Evolutionary conservation across 192 early-diverging fungal genomes (phyloP), one percentile per base, ranked within the genome.

Genomic region (Lobosporangium transversale): DNA sequence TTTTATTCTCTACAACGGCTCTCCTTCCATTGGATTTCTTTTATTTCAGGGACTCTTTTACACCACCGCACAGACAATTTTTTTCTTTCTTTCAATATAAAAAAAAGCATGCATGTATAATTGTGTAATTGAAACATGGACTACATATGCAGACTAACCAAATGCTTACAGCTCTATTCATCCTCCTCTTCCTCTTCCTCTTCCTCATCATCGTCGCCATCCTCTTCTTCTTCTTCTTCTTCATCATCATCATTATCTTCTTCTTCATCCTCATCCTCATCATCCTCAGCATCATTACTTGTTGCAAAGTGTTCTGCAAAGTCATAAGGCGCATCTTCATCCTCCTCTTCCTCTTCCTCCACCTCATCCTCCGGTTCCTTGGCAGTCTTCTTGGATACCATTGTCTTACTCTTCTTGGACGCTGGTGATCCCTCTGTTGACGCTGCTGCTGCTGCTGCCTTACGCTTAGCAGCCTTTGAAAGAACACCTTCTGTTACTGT

Each of bases 361-460:
- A 17, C 61, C 43, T 73, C 62, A 18, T 36, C 54, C 31, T 56
- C n/a, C n/a, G n/a, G n/a, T 49, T 65, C 20, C 7, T 42, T 37
- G 23, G 33, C 32, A 43, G 45, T 32, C 58, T 65, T 48, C n/a
- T 31, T 49, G 26, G 53, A 31, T 58, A 36, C 49, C 58, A 53
- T 50, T 30, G 70, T 52, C 54, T 74, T 74, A 32, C 57, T 58
- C 70, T 75, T 75, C 58, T 75, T 65, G 63, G 70, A 36, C 49
- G 62, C 51, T 49, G 51, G 14, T 35, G 68, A 37, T 6, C 15
- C 45, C 9, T 48, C 54, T 6, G 62, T 0, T 27, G 68, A 11
- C 10, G 43, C 40, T 14, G 33, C 44, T 45, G 70, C 50, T 15
- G 63, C 40, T n/a, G 55, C 55, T 26, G 70, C 62, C 70, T 75